Evolutionary conservation across 768 basidiomycete genomes (phyloP), one percentile per base, ranked within the genome.

Genomic region (Trichaptum fuscoviolaceum): DNA sequence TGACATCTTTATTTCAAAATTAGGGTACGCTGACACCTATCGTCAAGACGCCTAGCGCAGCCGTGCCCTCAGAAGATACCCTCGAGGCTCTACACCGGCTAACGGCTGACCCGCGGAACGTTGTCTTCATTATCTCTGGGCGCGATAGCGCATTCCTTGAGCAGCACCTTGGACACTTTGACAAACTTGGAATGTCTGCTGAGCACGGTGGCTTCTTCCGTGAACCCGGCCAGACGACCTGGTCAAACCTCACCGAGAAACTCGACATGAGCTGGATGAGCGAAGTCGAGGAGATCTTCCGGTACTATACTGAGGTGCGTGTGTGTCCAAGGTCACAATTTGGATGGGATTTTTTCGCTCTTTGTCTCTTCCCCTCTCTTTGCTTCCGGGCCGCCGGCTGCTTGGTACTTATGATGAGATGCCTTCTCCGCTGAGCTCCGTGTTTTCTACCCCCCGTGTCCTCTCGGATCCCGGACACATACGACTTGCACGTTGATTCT

Each of bases 261-360:
- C 76, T 99, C 73, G 96, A 99, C 79, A 99, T 99, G 96, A 86
- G 86, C 69, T 99, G 96, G 96, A 95, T 96, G 92, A 81, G 78
- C 64, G 96, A 99, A 79, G 96, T 97, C 34, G 86, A 89, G 71
- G 95, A 98, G 79, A 90, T 99, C 63, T 99, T 99, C 79, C 86
- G 85, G 77, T 99, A 96, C 78, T 96, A 96, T 78, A 96, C 94
- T 20, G 95, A 96, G 85, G 88, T 89, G 68, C 59, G 85, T 61
- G 59, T 61, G 23, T 23, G 2, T 17, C 17, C 8, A 61, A 15
- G 6, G 17, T n/a, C 20, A 15, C 23, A 1, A 58, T 20, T n/a
- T 27, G 35, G 25, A 58, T 30, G 30, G 60, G 10, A 59, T 63
- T 35, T 64, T 68, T 64, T 58, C 23, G 59, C 15, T 24, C 25